Evolutionary conservation across 2,329 filamentous ascomycete genomes (phyloP).

Genomic region (Trichoderma endophyticum): DNA sequence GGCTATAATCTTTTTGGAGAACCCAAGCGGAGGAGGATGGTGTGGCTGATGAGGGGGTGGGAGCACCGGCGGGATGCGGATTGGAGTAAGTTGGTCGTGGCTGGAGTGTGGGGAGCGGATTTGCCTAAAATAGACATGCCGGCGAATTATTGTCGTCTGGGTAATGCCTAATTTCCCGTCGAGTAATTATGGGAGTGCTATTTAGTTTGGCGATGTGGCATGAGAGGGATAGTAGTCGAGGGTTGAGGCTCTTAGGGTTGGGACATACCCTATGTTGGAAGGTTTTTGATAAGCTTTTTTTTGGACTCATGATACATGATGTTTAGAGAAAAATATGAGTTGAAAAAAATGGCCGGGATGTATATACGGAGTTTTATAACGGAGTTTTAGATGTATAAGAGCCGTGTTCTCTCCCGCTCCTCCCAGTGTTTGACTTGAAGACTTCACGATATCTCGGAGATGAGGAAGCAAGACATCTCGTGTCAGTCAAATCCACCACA

Average conservation of each 20-base stretch:
- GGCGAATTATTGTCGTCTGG: not conserved
- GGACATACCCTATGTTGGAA: not conserved
- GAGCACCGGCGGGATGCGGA: not conserved
- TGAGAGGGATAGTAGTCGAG: not conserved
- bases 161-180: not conserved
- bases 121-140: constrained; percentile 13
- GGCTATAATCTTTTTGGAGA: not conserved
- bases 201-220: not conserved
- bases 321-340: not conserved
- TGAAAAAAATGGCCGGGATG: not conserved
- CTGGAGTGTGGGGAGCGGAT: constrained; percentile 2
- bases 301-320: not conserved
- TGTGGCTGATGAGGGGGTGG: constrained; percentile 7
- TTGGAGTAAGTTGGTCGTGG: not conserved
- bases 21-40: not conserved
- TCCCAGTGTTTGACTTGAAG: not conserved
- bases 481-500: not conserved
- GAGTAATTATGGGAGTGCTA: not conserved
- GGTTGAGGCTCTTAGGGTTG: not conserved
- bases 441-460: not conserved
- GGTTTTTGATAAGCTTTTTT: not conserved
- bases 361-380: not conserved
- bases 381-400: not conserved
- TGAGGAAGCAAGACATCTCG: not conserved
- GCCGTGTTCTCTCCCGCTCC: not conserved